A percentile compares a stretch with the other conserved stretches of the same genome.
These are phyloP conservation scores for Ceratocystis lukuohia DNA, from an alignment of 2,329 filamentous ascomycete species.

Conservation along the genomic window DNA sequence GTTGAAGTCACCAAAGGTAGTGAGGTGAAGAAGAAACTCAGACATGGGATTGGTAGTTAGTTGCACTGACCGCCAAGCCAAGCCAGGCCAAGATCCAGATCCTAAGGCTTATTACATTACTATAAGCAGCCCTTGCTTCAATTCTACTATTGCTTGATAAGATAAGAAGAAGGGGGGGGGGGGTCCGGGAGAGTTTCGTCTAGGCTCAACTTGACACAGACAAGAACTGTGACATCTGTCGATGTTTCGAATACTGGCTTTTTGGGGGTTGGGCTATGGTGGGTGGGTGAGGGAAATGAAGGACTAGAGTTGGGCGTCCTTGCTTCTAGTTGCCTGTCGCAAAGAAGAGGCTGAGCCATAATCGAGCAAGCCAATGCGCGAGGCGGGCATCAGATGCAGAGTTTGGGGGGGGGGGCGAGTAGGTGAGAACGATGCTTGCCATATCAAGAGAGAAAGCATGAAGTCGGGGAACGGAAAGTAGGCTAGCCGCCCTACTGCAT, in stretches of 20 bases:
- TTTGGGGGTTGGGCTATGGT: neutral
- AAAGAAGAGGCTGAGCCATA: slow-evolving; percentile 3
- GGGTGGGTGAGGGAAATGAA: slow-evolving; percentile 4
- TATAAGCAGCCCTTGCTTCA: neutral
- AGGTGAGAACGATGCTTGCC: neutral
- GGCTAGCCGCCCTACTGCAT: neutral
- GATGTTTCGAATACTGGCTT: neutral
- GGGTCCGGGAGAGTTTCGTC: neutral
- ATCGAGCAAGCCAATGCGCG: neutral
- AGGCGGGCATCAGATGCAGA: neutral
- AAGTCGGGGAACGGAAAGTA: neutral
- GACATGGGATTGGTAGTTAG: too few species aligned
- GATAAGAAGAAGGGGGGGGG: neutral
- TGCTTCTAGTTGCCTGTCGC: neutral
- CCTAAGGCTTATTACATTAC: neutral
- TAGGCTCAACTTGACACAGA: neutral
- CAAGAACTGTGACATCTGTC: slow-evolving; percentile 7
- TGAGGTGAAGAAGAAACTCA: too few species aligned
- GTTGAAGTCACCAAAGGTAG: too few species aligned
- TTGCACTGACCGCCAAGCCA: too few species aligned
- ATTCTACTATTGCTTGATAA: neutral
- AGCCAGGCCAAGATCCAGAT: too few species aligned
- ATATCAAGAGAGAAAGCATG: neutral
- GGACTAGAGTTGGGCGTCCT: neutral
- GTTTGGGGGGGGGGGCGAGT: neutral